phyloP scores from a whole-genome alignment of 768 basidiomycete species.

The Cystobasidium onofrii region DNA sequence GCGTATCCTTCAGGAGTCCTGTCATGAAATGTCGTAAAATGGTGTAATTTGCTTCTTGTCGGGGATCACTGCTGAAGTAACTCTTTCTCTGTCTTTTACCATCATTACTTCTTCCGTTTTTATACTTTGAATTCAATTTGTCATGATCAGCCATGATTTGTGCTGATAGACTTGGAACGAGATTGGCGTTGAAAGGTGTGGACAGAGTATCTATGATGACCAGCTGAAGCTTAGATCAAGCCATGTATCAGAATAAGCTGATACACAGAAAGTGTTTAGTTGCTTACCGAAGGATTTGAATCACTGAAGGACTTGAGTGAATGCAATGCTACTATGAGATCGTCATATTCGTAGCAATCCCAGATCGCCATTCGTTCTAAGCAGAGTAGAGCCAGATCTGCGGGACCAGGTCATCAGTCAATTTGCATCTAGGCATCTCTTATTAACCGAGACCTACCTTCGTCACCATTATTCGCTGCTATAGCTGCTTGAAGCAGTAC shows the following conservation, averaged over 20 bases:
- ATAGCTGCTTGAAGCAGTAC: slow-evolving; percentile 3
- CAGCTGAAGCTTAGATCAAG: not conserved
- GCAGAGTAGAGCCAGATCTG: not conserved
- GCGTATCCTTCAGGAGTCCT: not conserved
- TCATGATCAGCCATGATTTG: not conserved
- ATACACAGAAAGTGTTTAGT: not conserved
- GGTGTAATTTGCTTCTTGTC: not conserved
- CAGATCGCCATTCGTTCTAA: not conserved
- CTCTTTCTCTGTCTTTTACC: slow-evolving; percentile 1
- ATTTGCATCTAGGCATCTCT: not conserved
- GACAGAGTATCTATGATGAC: slow-evolving; percentile 23
- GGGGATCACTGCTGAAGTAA: not conserved
- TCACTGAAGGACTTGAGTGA: not conserved
- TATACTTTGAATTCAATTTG: not conserved
- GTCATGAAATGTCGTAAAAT: not conserved
- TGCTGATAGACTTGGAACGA: slow-evolving; percentile 24
- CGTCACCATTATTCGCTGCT: not conserved
- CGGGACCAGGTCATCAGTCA: not conserved
- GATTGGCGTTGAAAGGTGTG: not conserved
- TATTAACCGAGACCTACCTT: not conserved
- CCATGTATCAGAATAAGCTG: not conserved
- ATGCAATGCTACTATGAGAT: not conserved
- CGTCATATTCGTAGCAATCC: not conserved
- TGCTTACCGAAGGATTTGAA: not conserved
- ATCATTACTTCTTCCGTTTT: not conserved